These are phyloP conservation scores for Botrytis elliptica DNA, from an alignment of 2,329 filamentous ascomycete genomes.

Conservation along the genomic window DNA sequence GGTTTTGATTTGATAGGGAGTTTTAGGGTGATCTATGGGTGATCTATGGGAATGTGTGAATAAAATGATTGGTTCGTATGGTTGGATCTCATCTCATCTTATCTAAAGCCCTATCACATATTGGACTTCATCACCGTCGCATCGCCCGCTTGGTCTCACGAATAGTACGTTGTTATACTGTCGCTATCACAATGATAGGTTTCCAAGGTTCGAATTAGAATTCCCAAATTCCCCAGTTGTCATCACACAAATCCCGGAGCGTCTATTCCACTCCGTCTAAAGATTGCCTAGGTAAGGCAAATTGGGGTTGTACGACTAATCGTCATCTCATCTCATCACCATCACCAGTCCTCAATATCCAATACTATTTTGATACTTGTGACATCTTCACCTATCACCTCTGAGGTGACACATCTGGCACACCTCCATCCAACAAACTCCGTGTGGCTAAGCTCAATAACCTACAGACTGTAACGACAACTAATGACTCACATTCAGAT, in stretches of 20 bases:
- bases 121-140: not conserved
- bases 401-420: not conserved
- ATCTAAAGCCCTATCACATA: slow-evolving; percentile 9
- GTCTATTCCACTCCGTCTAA: not conserved
- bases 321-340: slow-evolving; percentile 12
- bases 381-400: not conserved
- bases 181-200: not conserved
- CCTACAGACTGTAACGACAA: not conserved
- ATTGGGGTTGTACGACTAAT: not conserved
- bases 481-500: slow-evolving; percentile 5
- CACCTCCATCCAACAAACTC: not conserved
- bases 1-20: not conserved
- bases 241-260: slow-evolving; percentile 1
- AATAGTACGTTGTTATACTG: not conserved
- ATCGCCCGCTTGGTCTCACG: slow-evolving; percentile 9
- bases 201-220: not conserved
- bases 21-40: not conserved
- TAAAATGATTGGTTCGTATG: not conserved
- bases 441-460: not conserved
- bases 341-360: not conserved
- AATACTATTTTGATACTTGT: not conserved
- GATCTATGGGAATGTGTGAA: not conserved
- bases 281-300: not conserved
- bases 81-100: slow-evolving; percentile 16
- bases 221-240: not conserved